Base-by-base conservation (phyloP, 164 flowering plant species). In the Nymphaea colorata region DNA sequence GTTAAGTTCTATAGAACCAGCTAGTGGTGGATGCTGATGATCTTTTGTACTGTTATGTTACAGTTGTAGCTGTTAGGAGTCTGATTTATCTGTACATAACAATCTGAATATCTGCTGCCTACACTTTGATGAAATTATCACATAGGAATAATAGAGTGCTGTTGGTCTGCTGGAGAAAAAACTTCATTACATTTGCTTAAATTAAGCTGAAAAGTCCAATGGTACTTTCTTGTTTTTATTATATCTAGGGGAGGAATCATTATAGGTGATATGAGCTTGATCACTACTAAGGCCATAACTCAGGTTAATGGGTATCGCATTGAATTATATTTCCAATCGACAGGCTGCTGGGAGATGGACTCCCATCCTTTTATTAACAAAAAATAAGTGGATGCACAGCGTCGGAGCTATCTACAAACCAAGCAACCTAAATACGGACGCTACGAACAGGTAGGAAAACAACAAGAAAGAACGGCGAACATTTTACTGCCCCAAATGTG, bases 1-100 rank as follows among this genome's bases (percentile, higher is more conserved):
- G 16, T 66, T 86, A 67, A 94, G 97, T 78, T 91, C 97, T 11
- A 88, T 94, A 42, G 97, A 94, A 72, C 98, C 98, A 62, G 96
- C 91, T 5, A 78, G 85, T 67, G 85, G 87, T 61, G 93, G 89
- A 6, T 87, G 96, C 74, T 89, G 78, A 85, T 59, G n/a, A 14
- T 8, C 14, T 51, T 15, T 51, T 51, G 57, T 51, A 8, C 57
- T 51, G 57, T 10, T 10, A 8, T 15, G 4, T 8, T 51, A 51
- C 3, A 15, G 3, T 15, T 15, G 14, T 51, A 51, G 8, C 8
- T 51, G 14, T 51, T 7, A 51, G 57, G 57, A 51, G 57, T 51
- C 14, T 10, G 57, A 51, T 47, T 51, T 51, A 51, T 51, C 14
- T 51, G 57, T 51, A 51, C 14, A 51, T 51, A 51, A 47, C 55